Base-by-base conservation (phyloP, 768 basidiomycete genomes). In the Calvatia gigantea region DNA sequence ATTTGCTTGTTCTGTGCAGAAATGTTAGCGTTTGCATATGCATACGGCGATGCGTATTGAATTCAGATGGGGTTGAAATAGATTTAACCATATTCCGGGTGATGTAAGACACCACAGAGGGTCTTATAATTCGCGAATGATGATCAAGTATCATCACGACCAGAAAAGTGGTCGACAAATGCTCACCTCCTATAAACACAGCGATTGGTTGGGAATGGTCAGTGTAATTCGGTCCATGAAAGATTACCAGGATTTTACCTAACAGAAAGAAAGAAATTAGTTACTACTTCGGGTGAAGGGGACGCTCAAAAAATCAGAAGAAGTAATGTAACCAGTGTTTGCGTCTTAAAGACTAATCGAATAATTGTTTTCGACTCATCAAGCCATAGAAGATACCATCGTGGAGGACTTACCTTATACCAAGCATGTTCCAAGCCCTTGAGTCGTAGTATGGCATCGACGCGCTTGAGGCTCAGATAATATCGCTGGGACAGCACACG, bases 291-390 rank as follows among this genome's bases (percentile, higher is more conserved):
- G 28, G 6, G 15, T 8, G 17, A 37, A 19, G 11, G 55, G 60
- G 54, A n/a, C 48, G 67, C 64, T 69, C 63, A 55, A 53, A 63
- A 61, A 58, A 64, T 64, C 56, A 54, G 54, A 3, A 15, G 17
- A 58, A 54, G 58, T 62, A 67, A 66, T 83, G 74, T 83, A 90
- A 91, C 87, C 89, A 90, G 81, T 61, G 19, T 68, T 59, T 60
- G 59, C 64, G 86, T 91, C 91, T 91, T 86, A 70, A 92, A 92
- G 91, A 95, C 91, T 94, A 95, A 95, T 94, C 93, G 87, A 79
- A 42, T 41, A 32, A 28, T 55, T 80, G 80, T 71, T 5, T 70
- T 70, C 73, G 81, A 79, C 79, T 84, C 86, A 85, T 80, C 73
- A 72, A 67, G 64, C n/a, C 27, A 61, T 52, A 51, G 60, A 31